Evolutionary conservation across 176 grass and related monocot genomes (phyloP), one percentile per base, ranked within the genome.

Genomic region (Oropetium thomaeum): DNA sequence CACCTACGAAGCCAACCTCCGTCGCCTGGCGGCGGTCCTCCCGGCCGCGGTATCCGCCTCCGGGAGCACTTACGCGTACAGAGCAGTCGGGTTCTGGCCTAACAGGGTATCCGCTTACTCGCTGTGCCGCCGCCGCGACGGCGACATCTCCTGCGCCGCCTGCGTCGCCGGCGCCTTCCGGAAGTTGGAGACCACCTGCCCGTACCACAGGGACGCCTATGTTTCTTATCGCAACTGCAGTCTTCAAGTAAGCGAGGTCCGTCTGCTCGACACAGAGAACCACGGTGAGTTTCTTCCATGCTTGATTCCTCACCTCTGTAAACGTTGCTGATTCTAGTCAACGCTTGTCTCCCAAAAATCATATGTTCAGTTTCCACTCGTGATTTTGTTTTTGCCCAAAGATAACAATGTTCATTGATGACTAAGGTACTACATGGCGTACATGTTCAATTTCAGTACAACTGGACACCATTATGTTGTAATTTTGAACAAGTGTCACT

Each of bases 1-100:
- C 73, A 77, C 43, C 43, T 84, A 54, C 73, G 16, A 77, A 41
- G 73, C 55, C 55, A 84, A 84, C 82, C 82, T 77, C 82, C 66
- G 66, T 3, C 72, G 72, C 72, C 22, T 76, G 40, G 64, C 81
- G 27, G 82, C 34, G 5, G 16, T 64, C 33, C 65, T 77, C 15
- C 9, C 1, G 2, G 27, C 43, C 42, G 14, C 77, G 25, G 35
- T 16, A n/a, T 27, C 33, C 43, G 12, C 64, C 17, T 7, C 44
- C 33, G 10, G 5, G 5, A 2, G 53, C 73, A 25, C 58, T 9
- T 49, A 34, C 15, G 7, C 43, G 9, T 14, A 19, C 58, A 44
- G 44, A 7, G 13, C 8, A 20, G 20, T 64, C 1, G 82, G 82
- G 19, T 43, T 71, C 73, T 77, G 65, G 43, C 82, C 82, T 8